Evolutionary conservation across 305 asterid genomes (phyloP).

Genomic region (Plantago lanceolata): DNA sequence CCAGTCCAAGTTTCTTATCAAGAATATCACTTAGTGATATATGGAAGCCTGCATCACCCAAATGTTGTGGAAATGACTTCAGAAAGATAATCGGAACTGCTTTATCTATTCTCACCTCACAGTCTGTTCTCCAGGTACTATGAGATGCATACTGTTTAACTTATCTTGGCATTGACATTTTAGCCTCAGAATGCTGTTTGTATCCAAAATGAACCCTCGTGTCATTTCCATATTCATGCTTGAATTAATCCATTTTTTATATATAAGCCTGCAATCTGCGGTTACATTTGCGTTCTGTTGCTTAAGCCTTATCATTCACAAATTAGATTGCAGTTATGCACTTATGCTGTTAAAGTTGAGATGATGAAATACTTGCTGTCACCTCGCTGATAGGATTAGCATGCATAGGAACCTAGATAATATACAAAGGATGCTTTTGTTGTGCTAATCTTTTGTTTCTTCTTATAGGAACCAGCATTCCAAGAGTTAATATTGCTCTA

Average conservation of each 20-base stretch:
- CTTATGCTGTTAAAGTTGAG: neutral
- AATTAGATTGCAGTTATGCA: too few species aligned
- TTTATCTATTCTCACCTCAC: slow-evolving; percentile 66
- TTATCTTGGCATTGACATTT: slow-evolving; percentile 5
- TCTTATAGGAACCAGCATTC: slow-evolving; percentile 77
- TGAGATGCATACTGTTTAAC: neutral
- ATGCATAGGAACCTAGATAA: neutral
- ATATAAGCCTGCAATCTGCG: neutral
- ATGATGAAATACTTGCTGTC: neutral
- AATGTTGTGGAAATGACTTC: slow-evolving; percentile 72
- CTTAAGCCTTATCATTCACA: too few species aligned
- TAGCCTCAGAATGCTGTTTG: slow-evolving; percentile 1
- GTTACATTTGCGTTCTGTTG: too few species aligned
- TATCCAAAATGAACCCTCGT: neutral
- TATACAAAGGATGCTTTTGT: neutral
- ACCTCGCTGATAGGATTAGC: neutral
- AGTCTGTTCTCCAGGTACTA: slow-evolving; percentile 77
- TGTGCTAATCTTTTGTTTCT: slow-evolving; percentile 13
- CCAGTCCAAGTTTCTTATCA: slow-evolving; percentile 70
- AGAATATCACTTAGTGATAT: slow-evolving; percentile 86
- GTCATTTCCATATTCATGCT: neutral
- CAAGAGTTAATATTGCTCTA: slow-evolving; percentile 79
- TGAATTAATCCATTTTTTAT: too few species aligned
- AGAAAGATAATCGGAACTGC: slow-evolving; percentile 65
- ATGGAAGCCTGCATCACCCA: slow-evolving; percentile 80